phyloP scores from a whole-genome alignment of 257 asterid species.

The Jasminum sambac region DNA sequence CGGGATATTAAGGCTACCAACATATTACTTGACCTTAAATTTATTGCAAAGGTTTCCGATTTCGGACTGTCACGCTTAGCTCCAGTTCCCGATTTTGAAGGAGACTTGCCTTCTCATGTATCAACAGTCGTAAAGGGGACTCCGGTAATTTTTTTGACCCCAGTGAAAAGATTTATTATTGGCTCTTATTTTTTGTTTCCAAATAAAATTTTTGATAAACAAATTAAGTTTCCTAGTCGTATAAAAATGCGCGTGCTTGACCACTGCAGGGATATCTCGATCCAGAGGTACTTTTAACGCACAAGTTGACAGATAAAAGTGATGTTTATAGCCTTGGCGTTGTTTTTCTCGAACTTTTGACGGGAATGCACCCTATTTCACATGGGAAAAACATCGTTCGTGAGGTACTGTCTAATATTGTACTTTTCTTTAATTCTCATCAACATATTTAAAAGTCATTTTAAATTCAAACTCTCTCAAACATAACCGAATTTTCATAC shows the following conservation, averaged over 20 bases:
- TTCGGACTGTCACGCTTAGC: conserved; percentile 95
- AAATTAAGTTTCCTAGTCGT: neutral
- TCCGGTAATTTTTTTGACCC: conserved; percentile 58
- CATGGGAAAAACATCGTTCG: conserved; percentile 98
- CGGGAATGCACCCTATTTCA: conserved; percentile 93
- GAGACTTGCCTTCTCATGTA: conserved; percentile 68
- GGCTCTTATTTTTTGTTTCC: neutral
- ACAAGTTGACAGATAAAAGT: conserved; percentile 89
- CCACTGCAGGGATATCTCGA: conserved; percentile 88
- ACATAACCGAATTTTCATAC: neutral
- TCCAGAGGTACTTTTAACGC: conserved; percentile 94
- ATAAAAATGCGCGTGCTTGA: neutral
- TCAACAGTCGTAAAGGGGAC: conserved; percentile 98
- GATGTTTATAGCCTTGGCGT: conserved; percentile 98
- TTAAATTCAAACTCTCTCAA: too few relatives aligned
- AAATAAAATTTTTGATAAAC: neutral
- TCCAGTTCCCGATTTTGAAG: conserved; percentile 81
- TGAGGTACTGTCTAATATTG: conserved; percentile 52
- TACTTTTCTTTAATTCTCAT: too few relatives aligned
- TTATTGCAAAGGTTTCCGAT: conserved; percentile 87
- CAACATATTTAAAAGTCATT: too few relatives aligned
- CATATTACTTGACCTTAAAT: conserved; percentile 72
- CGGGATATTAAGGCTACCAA: conserved; percentile 97
- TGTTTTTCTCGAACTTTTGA: conserved; percentile 82
- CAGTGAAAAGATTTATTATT: neutral